Evolutionary conservation across 1,284 basidiomycete species (phyloP), one percentile per base, ranked within the genome.

Genomic region (Apiotrichum akiyoshidainum): DNA sequence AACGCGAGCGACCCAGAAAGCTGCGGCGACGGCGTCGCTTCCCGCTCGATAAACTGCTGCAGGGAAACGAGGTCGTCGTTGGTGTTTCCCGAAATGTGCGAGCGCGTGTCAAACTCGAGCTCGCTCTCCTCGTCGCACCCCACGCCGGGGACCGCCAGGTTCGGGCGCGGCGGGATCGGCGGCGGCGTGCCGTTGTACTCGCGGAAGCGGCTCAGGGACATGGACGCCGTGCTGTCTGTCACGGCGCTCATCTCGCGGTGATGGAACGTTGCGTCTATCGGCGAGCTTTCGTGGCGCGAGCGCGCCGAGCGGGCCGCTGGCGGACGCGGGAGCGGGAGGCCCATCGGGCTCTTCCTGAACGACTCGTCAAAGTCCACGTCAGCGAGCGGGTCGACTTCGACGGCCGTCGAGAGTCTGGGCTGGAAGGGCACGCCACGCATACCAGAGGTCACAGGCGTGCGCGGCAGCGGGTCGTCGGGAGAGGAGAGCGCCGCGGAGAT

Each of bases 1-100:
- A 48, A 35, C 22, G 31, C 46, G 17, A 35, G 46, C 5, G 46
- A 11, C 2, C 31, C 46, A 1, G 33, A 11, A 7, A 19, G 26
- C 21, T 46, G 22, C n/a, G 45, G 45, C 5, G 22, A 48, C 33
- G 46, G 46, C 17, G 46, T 46, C n/a, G 31, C 33, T 8, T 48
- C 46, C 7, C 46, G 46, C 17, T 48, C 46, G 46, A 48, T 13
- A n/a, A n/a, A 48, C n/a, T 35, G 31, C 11, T 35, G 21, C 16
- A 48, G 46, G 7, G 46, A 48, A 33, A 34, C 13, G 46, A 48
- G 46, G 33, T 48, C 46, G 33, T 34, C 46, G 33, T 44, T 44
- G 19, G 42, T 44, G 8, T 44, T 5, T 44, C 10, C 42, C 2
- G 19, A 21, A n/a, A 44, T 19, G n/a, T 44, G 42, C 9, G 42